Percentiles rank a stretch among this genome's conserved stretches.
Conservation (phyloP, 2,329 filamentous ascomycete genomes). For the Torrubiella hemipterigena region DNA sequence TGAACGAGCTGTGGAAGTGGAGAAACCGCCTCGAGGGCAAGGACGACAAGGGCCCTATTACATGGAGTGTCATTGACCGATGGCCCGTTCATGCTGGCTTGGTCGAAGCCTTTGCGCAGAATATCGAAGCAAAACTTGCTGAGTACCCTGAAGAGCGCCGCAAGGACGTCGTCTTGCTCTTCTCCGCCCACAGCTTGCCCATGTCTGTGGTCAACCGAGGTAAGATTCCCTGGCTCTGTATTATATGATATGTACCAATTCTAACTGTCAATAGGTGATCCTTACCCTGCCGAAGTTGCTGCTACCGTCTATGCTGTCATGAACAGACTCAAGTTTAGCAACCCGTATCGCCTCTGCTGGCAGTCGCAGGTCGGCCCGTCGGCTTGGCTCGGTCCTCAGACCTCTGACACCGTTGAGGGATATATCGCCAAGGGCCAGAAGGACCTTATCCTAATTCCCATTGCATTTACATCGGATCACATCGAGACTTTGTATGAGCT, state of each 20-base stretch:
- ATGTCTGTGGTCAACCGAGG: constrained; percentile 96
- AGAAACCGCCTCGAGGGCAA: constrained; percentile 77
- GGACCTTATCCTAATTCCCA: constrained; percentile 82
- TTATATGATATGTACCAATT: neutral
- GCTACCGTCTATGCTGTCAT: constrained; percentile 97
- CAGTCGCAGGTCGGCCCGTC: constrained; percentile 95
- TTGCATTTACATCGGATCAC: constrained; percentile 97
- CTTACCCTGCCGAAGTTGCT: constrained; percentile 89
- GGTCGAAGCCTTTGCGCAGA: constrained; percentile 82
- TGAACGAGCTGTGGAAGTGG: constrained; percentile 99
- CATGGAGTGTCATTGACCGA: constrained; percentile 95
- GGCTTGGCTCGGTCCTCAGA: constrained; percentile 93
- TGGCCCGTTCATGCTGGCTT: constrained; percentile 90
- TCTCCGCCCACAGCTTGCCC: constrained; percentile 89
- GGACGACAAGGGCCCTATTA: constrained; percentile 57
- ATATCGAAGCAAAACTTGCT: constrained; percentile 74
- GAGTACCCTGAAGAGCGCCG: constrained; percentile 76
- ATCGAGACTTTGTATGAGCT: constrained; percentile 95
- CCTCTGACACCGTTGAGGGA: constrained; percentile 72
- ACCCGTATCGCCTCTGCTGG: constrained; percentile 92
- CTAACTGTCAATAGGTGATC: constrained; percentile 53
- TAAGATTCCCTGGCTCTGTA: constrained; percentile 20
- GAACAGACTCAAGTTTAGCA: constrained; percentile 73
- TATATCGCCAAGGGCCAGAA: constrained; percentile 87
- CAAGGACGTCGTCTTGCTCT: constrained; percentile 73